Evolutionary conservation across 306 rosid species (phyloP).

Genomic region (Cicer pinnatifidum): DNA sequence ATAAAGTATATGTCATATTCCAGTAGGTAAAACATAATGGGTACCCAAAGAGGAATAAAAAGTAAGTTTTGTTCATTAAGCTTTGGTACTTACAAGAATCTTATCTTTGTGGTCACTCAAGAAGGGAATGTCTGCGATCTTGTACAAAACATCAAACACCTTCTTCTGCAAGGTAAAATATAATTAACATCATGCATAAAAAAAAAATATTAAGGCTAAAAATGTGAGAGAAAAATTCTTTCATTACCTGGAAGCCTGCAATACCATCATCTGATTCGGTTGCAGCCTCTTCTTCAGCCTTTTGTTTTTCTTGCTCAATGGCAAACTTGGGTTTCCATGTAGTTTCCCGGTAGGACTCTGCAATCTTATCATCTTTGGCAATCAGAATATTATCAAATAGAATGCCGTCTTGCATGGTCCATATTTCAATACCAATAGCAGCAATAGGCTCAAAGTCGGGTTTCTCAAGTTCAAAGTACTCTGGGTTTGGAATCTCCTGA

Average conservation of each 20-base stretch:
- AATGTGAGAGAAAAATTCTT: not conserved
- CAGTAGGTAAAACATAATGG: not conserved
- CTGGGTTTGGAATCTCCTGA: constrained; percentile 84
- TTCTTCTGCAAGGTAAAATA: constrained; percentile 72
- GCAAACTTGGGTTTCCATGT: constrained; percentile 89
- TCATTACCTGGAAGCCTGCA: constrained; percentile 64
- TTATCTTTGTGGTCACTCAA: constrained; percentile 60
- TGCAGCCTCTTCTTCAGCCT: constrained; percentile 73
- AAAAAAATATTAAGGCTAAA: not conserved
- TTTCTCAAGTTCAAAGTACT: constrained; percentile 73
- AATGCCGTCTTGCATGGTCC: constrained; percentile 99
- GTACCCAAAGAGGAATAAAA: constrained; percentile 4
- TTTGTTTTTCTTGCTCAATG: constrained; percentile 80
- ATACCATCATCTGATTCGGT: constrained; percentile 61
- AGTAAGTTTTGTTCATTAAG: not conserved
- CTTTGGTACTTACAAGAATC: constrained; percentile 63
- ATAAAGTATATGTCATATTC: constrained; percentile 24
- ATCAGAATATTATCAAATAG: constrained; percentile 87
- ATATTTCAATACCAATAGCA: constrained; percentile 93
- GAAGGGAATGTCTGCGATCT: constrained; percentile 81
- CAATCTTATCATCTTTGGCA: constrained; percentile 74
- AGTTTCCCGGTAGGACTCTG: constrained; percentile 72
- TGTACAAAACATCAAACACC: constrained; percentile 81
- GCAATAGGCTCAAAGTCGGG: constrained; percentile 87
- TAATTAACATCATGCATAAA: constrained; percentile 22